Evolutionary conservation across 1,284 basidiomycete genomes (phyloP), one percentile per base, ranked within the genome.

Genomic region (Microbotryum intermedium): DNA sequence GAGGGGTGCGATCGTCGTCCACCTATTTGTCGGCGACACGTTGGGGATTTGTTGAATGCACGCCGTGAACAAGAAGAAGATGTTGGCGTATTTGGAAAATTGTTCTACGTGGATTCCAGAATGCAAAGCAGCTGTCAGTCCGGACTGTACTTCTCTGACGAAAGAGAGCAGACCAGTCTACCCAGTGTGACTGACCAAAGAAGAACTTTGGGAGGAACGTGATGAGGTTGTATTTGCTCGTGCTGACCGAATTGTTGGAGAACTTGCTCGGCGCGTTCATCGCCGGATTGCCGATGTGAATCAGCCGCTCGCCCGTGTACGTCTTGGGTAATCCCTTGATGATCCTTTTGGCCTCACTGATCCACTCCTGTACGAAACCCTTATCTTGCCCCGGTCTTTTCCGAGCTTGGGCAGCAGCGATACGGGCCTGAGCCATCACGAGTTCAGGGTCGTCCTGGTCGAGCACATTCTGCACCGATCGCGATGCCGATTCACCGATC

Each of bases 11-110:
- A 99, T 95, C 21, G 95, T 99, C 1, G 95, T 99, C 75, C 88
- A 99, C 57, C 79, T 79, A 71, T 97, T 94, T 4, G 94, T 98
- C 10, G 95, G 95, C 3, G 94, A 98, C 7, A 99, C 95, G 69
- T 84, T 88, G 11, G 95, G 95, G 67, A 98, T 93, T 78, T 99
- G 95, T 75, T 98, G 94, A 58, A 98, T 97, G 75, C 84, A 88
- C 28, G 92, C 92, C 43, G 94, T 98, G 79, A 98, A 98, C 62
- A 99, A 80, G 82, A 99, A 98, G 80, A 99, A 99, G 63, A 98
- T 65, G 75, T 99, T 98, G 70, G 95, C 95, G 73, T 97, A 97
- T 82, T 95, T 94, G 65, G 88, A 91, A 80, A 97, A 95, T 84
- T 97, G 92, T 75, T 97, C 92, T 86, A 78, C 64, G 58, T 68